These are phyloP conservation scores for Malassezia caprae DNA, from an alignment of 1,284 basidiomycete species.

Conservation along the genomic window DNA sequence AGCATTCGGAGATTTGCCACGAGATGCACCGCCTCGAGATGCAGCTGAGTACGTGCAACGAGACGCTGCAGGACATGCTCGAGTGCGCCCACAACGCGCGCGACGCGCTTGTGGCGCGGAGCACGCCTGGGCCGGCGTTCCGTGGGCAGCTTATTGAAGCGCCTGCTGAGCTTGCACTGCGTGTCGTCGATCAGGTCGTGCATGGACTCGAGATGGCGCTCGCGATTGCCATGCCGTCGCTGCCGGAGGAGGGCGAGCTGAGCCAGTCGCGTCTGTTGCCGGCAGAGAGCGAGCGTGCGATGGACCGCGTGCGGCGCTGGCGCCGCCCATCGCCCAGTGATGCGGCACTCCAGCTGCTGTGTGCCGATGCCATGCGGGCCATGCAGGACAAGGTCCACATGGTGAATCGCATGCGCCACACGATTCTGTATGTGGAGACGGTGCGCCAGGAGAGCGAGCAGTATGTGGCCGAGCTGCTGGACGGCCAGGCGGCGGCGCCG, in stretches of 20 bases:
- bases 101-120: conserved; percentile 15
- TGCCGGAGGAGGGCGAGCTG: conserved; percentile 66
- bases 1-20: conserved; percentile 97
- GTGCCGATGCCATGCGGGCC: conserved; percentile 73
- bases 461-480: conserved; percentile 60
- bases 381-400: conserved; percentile 89
- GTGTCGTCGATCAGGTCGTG: conserved; percentile 20
- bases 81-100: conserved; percentile 54
- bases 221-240: conserved; percentile 75
- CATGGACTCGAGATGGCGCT: conserved; percentile 72
- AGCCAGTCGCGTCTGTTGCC: conserved; percentile 56
- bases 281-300: conserved; percentile 37
- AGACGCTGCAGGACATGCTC: conserved; percentile 73
- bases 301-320: conserved; percentile 26
- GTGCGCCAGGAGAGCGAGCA: conserved; percentile 95
- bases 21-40: conserved; percentile 94
- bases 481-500: conserved; percentile 12
- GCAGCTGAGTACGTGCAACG: conserved; percentile 85
- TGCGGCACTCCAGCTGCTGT: conserved; percentile 66
- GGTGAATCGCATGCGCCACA: conserved; percentile 92
- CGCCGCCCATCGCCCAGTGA: conserved; percentile 54
- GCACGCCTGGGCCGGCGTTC: conserved; percentile 57
- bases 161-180: neutral
- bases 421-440: conserved; percentile 91
- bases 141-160: conserved; percentile 57